Evolutionary conservation across 257 asterid species (phyloP).

Genomic region (Echites panduratus): DNA sequence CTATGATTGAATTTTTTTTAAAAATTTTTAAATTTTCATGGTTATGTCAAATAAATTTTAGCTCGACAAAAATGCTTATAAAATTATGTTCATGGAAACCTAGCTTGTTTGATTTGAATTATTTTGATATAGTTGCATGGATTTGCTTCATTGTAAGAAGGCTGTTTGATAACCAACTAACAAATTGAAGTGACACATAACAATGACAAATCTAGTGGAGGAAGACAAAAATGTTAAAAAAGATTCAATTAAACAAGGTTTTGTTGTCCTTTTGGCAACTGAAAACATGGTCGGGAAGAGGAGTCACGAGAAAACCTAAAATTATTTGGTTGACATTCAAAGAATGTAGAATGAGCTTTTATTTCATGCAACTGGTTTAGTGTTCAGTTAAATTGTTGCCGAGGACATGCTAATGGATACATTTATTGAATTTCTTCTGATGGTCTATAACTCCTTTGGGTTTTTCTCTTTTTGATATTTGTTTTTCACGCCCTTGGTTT

Average conservation of each 20-base stretch:
- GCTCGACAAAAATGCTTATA: not conserved
- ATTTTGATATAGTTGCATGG: not conserved
- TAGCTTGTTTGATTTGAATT: not conserved
- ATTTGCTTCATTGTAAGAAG: not conserved
- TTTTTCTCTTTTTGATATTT: not conserved
- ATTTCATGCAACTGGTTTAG: not conserved
- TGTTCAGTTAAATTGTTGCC: not conserved
- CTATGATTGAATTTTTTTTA: too few relatives aligned
- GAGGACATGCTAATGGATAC: not conserved
- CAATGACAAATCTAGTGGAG: not conserved
- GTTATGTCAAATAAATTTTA: not conserved
- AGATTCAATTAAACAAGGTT: not conserved
- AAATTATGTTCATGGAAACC: not conserved
- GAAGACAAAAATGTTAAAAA: not conserved
- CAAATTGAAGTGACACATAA: not conserved
- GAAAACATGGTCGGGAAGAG: not conserved
- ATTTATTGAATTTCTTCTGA: not conserved
- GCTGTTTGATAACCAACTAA: not conserved
- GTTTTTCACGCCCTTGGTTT: not conserved
- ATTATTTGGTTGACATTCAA: not conserved
- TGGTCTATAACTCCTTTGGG: not conserved
- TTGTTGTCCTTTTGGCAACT: not conserved
- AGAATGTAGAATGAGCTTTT: not conserved
- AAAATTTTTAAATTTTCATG: not conserved
- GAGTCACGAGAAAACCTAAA: not conserved